Conservation (phyloP, 2,329 filamentous ascomycete genomes). For the Sodiomyces alkalinus region DNA sequence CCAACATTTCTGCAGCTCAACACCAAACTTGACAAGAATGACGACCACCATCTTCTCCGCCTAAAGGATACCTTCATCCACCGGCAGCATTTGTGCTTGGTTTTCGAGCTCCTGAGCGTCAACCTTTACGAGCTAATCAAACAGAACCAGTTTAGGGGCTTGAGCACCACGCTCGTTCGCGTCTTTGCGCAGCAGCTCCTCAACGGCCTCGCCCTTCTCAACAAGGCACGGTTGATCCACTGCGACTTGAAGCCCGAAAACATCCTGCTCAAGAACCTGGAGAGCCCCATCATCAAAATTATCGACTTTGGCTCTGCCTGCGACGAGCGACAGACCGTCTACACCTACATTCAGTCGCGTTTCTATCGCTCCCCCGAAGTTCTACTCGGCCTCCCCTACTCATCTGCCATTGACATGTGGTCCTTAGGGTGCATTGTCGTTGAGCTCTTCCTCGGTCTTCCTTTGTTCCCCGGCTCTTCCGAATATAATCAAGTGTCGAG, state of each 20-base stretch:
- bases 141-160: conserved; percentile 94
- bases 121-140: conserved; percentile 98
- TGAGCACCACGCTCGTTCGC: conserved; percentile 91
- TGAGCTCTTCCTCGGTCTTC: conserved; percentile 86
- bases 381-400: conserved; percentile 87
- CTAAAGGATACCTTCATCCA: conserved; percentile 98
- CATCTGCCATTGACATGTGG: conserved; percentile 99
- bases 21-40: conserved; percentile 97
- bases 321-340: conserved; percentile 95
- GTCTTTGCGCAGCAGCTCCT: conserved; percentile 96
- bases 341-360: conserved; percentile 96
- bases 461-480: conserved; percentile 89
- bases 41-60: conserved; percentile 88
- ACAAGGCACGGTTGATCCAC: conserved; percentile 93
- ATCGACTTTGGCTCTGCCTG: conserved; percentile 98
- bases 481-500: conserved; percentile 97
- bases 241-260: conserved; percentile 98
- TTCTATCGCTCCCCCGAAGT: conserved; percentile 98
- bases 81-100: conserved; percentile 86
- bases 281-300: conserved; percentile 98
- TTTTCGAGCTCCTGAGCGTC: conserved; percentile 92
- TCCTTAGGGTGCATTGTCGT: conserved; percentile 97
- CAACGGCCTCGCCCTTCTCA: conserved; percentile 79
- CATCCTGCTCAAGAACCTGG: conserved; percentile 91
- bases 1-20: conserved; percentile 51